Conservation (phyloP, 2,329 filamentous ascomycete species). For the Xylariaceae sp. region DNA sequence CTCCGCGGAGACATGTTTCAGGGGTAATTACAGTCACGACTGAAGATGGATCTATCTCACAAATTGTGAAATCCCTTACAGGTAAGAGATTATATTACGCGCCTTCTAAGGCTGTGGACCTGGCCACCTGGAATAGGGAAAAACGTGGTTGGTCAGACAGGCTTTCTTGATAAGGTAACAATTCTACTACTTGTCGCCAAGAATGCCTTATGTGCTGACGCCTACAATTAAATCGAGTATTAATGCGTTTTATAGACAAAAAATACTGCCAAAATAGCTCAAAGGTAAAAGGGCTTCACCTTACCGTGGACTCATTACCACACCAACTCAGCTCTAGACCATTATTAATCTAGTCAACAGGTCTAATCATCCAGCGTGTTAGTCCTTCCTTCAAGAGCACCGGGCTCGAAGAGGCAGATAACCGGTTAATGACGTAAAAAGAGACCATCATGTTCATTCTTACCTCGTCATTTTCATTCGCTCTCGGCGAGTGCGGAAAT, state of each 20-base stretch:
- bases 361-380: background rate
- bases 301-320: too few species aligned
- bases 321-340: too few species aligned
- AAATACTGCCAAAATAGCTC: too few species aligned
- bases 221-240: background rate
- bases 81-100: background rate
- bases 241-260: background rate
- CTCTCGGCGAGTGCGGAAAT: background rate
- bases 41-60: background rate
- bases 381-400: too few species aligned
- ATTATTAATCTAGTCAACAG: background rate
- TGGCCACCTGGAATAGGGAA: background rate
- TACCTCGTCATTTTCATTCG: too few species aligned
- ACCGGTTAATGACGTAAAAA: too few species aligned
- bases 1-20: background rate
- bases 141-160: background rate
- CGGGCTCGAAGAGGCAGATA: too few species aligned
- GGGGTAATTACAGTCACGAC: background rate
- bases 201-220: background rate
- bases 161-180: background rate
- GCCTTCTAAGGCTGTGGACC: background rate
- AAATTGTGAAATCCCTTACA: background rate
- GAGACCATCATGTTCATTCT: too few species aligned
- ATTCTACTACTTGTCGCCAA: background rate
- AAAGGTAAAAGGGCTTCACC: too few species aligned